A percentile compares a stretch with the other conserved stretches of the same genome.
phyloP scores from a whole-genome alignment of 2,329 filamentous ascomycete genomes.

The Fonsecaea pedrosoi region DNA sequence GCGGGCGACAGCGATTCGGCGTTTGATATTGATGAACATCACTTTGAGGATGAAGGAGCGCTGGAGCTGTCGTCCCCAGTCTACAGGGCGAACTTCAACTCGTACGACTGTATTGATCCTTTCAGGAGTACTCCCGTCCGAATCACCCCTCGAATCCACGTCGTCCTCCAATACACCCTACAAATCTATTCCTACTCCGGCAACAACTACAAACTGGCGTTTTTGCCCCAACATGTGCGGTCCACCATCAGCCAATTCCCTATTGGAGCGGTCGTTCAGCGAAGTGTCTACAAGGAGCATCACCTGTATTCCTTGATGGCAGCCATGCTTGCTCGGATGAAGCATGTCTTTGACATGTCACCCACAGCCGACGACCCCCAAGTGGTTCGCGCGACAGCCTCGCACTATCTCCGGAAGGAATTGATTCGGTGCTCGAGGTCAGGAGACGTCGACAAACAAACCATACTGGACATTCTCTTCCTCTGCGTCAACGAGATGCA shows the following conservation, averaged over 20 bases:
- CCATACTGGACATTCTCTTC: conserved; percentile 35
- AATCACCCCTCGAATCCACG: conserved; percentile 32
- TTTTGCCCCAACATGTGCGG: conserved; percentile 33
- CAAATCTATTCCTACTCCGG: conserved; percentile 34
- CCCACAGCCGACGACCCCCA: conserved; percentile 24
- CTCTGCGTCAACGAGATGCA: conserved; percentile 32
- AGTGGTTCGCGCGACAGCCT: conserved; percentile 25
- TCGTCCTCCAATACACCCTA: conserved; percentile 30
- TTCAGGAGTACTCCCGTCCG: conserved; percentile 29
- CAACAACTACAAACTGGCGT: conserved; percentile 37
- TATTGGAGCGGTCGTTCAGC: conserved; percentile 32
- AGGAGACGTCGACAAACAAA: conserved; percentile 34
- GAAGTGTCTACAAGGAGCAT: conserved; percentile 33
- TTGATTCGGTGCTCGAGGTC: conserved; percentile 26
- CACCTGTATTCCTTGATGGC: conserved; percentile 36
- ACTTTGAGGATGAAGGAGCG: conserved; percentile 22
- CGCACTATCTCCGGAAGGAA: conserved; percentile 31
- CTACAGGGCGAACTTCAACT: conserved; percentile 30
- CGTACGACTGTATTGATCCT: conserved; percentile 35
- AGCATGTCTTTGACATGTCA: conserved; percentile 27
- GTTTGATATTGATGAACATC: conserved; percentile 4
- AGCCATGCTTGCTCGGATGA: conserved; percentile 32
- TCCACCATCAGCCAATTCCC: conserved; percentile 34
- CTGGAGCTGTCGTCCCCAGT: conserved; percentile 27
- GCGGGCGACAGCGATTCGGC: conserved; percentile 3